Evolutionary conservation across 331 rosid genomes (phyloP).

Genomic region (Quercus lobata): DNA sequence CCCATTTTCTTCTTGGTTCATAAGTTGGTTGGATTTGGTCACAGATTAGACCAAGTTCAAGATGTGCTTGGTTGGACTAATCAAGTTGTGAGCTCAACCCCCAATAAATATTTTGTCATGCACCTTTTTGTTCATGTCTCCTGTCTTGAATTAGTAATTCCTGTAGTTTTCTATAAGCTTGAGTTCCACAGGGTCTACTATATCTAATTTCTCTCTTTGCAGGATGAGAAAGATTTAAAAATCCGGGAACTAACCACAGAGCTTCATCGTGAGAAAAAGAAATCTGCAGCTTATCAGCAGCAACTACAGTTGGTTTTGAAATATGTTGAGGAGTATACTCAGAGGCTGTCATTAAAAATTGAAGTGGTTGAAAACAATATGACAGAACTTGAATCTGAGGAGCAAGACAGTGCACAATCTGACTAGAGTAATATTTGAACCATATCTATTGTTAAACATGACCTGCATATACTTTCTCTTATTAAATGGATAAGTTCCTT

Average conservation of each 20-base stretch:
- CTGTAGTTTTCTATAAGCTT: neutral
- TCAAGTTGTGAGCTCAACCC: neutral
- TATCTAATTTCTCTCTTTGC: neutral
- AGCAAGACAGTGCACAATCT: constrained; percentile 2
- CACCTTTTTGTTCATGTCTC: neutral
- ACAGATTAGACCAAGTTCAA: neutral
- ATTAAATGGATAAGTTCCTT: neutral
- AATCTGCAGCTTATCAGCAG: constrained; percentile 17
- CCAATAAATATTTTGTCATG: neutral
- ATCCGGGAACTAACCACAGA: constrained; percentile 16
- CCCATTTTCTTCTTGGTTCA: neutral
- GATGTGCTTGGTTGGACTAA: neutral
- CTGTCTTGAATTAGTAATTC: neutral
- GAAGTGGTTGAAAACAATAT: constrained; percentile 5
- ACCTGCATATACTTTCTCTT: neutral
- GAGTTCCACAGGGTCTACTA: neutral
- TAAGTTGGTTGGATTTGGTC: neutral
- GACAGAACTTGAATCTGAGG: constrained; percentile 9
- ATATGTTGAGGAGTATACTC: constrained; percentile 20
- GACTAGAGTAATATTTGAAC: neutral
- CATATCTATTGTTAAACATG: neutral
- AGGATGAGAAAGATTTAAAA: constrained; percentile 22
- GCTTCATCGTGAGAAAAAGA: constrained; percentile 17
- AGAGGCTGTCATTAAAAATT: constrained; percentile 13
- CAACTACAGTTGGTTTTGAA: constrained; percentile 17